Evolutionary conservation across 345 rosid species (phyloP).

Genomic region (Balakata baccata): DNA sequence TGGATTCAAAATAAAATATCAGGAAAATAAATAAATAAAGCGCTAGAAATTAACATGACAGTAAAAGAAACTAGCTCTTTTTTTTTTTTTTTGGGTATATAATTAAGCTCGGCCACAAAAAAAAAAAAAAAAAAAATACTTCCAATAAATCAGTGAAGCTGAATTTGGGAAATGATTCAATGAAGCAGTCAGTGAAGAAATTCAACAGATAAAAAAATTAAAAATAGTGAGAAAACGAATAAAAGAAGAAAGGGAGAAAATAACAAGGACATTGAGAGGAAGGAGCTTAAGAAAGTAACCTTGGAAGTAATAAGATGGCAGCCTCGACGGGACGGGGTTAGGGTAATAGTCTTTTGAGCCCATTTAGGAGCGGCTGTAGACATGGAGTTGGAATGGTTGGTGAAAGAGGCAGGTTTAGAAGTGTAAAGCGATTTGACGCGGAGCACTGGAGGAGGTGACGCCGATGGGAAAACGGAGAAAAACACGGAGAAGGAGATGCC

Average conservation of each 20-base stretch:
- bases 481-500: constrained; percentile 6
- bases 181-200: neutral
- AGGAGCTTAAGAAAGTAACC: constrained; percentile 36
- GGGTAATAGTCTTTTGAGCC: constrained; percentile 89
- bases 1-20: constrained; percentile 24
- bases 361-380: constrained; percentile 62
- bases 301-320: constrained; percentile 88
- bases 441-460: neutral
- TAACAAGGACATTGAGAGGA: no score
- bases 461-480: constrained; percentile 21
- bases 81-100: neutral
- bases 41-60: neutral
- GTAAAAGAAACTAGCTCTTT: no score
- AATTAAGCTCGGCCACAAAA: neutral
- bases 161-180: neutral
- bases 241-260: neutral
- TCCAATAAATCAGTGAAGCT: neutral
- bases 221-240: neutral
- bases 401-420: constrained; percentile 32
- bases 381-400: constrained; percentile 41
- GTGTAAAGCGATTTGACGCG: constrained; percentile 43
- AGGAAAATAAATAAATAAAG: neutral
- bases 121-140: neutral
- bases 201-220: neutral
- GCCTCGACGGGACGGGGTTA: constrained; percentile 76